A percentile compares a stretch with the other conserved stretches of the same genome.
Conservation (phyloP, 208 protist species). For the Wallacemonas sp. region DNA sequence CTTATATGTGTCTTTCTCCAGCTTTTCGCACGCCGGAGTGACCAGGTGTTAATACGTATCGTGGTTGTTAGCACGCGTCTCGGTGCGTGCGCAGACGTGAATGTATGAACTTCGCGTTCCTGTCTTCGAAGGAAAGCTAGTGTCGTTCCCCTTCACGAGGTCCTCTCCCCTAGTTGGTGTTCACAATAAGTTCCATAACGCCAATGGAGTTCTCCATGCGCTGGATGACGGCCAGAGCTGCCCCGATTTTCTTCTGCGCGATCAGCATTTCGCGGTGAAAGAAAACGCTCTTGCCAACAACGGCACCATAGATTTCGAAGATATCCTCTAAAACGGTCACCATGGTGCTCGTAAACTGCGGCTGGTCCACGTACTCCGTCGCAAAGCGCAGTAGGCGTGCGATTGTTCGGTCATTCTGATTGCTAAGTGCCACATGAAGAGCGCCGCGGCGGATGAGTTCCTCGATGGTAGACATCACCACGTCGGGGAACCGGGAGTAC, state of each 20-base stretch:
- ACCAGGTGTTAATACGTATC: background rate
- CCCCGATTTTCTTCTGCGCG: constrained; percentile 58
- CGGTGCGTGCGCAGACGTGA: no score
- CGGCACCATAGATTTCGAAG: constrained; percentile 76
- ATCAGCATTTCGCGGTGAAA: constrained; percentile 77
- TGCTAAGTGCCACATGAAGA: constrained; percentile 76
- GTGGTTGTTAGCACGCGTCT: background rate
- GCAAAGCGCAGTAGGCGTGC: constrained; percentile 78
- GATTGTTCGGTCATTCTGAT: constrained; percentile 82
- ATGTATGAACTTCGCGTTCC: no score
- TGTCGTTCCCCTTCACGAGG: no score
- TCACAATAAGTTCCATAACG: constrained; percentile 85
- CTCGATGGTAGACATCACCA: constrained; percentile 82
- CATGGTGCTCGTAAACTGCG: constrained; percentile 78
- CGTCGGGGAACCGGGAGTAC: constrained; percentile 69
- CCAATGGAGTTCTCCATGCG: constrained; percentile 63
- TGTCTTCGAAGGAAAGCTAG: no score
- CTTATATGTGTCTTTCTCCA: background rate
- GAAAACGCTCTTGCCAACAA: constrained; percentile 60
- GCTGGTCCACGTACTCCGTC: constrained; percentile 61
- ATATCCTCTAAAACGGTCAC: constrained; percentile 72
- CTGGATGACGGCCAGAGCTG: constrained; percentile 51
- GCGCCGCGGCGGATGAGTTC: constrained; percentile 77
- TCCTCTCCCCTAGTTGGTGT: constrained; percentile 25
- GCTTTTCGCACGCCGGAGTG: background rate